Evolutionary conservation across 345 rosid genomes (phyloP), one percentile per base, ranked within the genome.

Genomic region (Citrus medica): DNA sequence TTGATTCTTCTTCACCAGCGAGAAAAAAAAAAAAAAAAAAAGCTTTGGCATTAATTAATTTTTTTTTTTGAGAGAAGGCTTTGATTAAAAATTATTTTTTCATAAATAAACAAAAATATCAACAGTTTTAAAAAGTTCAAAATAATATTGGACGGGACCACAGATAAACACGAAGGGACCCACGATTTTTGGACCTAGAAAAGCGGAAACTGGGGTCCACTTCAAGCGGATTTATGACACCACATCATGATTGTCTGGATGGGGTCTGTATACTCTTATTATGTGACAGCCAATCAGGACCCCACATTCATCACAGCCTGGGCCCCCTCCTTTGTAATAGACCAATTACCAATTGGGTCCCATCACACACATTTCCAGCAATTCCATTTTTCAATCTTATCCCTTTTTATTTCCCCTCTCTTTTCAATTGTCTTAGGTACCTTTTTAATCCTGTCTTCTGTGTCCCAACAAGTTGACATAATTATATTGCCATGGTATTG

Each of bases 271-370:
- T 13, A n/a, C 56, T 74, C 72, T 71, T 73, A 68, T 79, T 7
- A 73, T 33, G 76, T 21, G 83, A 78, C 75, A 79, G 84, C 85
- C 84, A 79, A 51, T 79, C 56, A 22, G 13, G 80, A 53, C 68
- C 79, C 84, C 65, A 55, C 60, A 38, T 67, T 17, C 74, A 7
- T 40, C 60, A 42, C 21, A 25, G 27, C 6, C n/a, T 5, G 61
- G 66, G 59, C 76, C 75, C 59, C 40, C 16, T 4, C 17, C 16
- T 68, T 77, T 1, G 42, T 30, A 67, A 38, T 5, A 28, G 68
- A 27, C 77, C 22, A n/a, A 2, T 19, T 59, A 25, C 77, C 22
- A n/a, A 2, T 19, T 59, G 81, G 85, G 83, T 59, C 87, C 84
- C 74, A 19, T 65, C 73, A 42, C 46, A 75, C 60, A 63, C 79